Evolutionary conservation across 2,329 filamentous ascomycete genomes (phyloP), one percentile per base, ranked within the genome.

Genomic region (Mollisia scopiformis): DNA sequence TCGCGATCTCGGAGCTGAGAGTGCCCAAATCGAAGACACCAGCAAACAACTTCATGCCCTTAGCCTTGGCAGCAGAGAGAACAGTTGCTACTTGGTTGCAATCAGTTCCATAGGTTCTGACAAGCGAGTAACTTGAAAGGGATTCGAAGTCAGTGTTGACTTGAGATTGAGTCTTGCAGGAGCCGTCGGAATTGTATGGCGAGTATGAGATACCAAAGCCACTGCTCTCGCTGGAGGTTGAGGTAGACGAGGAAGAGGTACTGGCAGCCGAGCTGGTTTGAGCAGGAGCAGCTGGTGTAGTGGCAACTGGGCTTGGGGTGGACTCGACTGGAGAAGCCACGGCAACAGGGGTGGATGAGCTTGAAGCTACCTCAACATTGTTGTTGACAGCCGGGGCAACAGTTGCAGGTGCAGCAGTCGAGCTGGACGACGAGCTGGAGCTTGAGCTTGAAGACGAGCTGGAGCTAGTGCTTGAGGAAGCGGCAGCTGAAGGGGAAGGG

Each of bases 51-150:
- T 88, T 88, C 73, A 91, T 83, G 51, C 82, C 82, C 68, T 86
- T 82, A n/a, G 80, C 75, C 68, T 85, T 85, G 37, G 88, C 89
- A 8, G 88, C 88, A 11, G 80, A 75, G 31, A 89, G 77, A 19
- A 90, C 84, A 14, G 81, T 84, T 2, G 80, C 74, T 39, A 92
- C 83, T 73, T 93, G 89, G 70, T 91, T 79, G 75, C 92, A 96
- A 74, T 93, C 91, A 59, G 87, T 86, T 55, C 92, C 92, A 72
- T 96, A 96, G 71, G 91, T 84, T 54, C 93, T 90, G 57, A 96
- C 78, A 35, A 87, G 75, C 19, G 80, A 80, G 75, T 89, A 93
- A 14, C 76, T 74, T 14, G 77, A 78, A 28, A 86, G 78, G 55
- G 75, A 76, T 16, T 77, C 76, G 67, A 95, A 84, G 70, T 96